Base-by-base conservation (phyloP, 2,329 filamentous ascomycete genomes). In the Pseudogymnoascus sp. region DNA sequence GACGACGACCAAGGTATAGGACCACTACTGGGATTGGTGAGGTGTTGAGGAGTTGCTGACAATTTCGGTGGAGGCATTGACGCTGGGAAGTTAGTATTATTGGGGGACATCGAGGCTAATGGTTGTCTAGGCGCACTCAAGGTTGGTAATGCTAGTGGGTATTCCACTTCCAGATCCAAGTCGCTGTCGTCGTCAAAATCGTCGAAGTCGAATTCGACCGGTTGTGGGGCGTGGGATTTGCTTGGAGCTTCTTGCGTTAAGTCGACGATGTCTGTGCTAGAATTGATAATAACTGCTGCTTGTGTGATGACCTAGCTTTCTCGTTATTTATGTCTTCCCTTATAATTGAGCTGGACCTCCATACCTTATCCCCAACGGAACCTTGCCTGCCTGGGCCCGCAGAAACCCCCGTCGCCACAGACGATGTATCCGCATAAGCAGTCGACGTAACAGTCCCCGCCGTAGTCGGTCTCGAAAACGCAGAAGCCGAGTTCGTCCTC, bases 141-240 rank as follows among this genome's bases (percentile, higher is more conserved):
- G 6, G 59, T 25, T 60, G 63, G 45, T 28, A 61, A 66, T 14
- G 66, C 61, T n/a, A 78, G 74, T 0, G 87, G 85, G 63, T 85
- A 81, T 63, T 89, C 81, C 60, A 86, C 82, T 65, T 92, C 83
- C 18, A 89, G 75, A 65, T 90, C 89, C 23, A 96, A 79, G 62
- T 91, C 84, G 18, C 88, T 82, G 68, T 96, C 92, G 71, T 93
- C 90, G 69, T 91, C 91, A 67, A 96, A 95, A 71, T 96, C 93
- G 68, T 93, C 87, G 65, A 92, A 89, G 64, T 86, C 84, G 66
- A 92, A 89, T 64, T 82, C 84, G 8, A 89, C 37, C 1, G 61
- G 60, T 31, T 40, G 40, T 21, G 59, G 37, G 8, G 38, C 16
- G 16, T 43, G 37, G 0, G 60, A 52, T 31, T 61, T 61, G 18